Evolutionary conservation across 2,329 filamentous ascomycete species (phyloP).

Genomic region (Exophiala oligosperma): DNA sequence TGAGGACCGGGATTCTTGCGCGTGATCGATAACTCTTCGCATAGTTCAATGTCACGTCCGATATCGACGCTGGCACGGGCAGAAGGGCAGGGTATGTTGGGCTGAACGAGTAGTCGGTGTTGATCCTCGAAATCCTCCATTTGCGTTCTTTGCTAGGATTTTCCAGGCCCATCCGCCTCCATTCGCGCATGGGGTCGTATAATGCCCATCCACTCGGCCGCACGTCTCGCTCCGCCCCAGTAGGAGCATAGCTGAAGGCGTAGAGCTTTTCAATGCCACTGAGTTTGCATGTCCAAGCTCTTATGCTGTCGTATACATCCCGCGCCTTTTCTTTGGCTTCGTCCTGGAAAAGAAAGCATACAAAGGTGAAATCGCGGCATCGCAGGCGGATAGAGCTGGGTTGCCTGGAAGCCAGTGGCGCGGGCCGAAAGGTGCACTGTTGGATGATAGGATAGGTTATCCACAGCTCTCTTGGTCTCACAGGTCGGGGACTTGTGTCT

Average conservation of each 20-base stretch:
- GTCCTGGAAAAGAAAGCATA: slow-evolving; percentile 82
- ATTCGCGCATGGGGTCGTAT: slow-evolving; percentile 85
- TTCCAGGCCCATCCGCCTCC: slow-evolving; percentile 81
- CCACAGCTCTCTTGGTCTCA: slow-evolving; percentile 71
- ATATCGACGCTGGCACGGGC: slow-evolving; percentile 83
- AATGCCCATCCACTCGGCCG: slow-evolving; percentile 70
- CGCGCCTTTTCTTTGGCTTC: slow-evolving; percentile 62
- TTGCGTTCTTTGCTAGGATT: slow-evolving; percentile 74
- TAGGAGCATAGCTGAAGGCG: slow-evolving; percentile 81
- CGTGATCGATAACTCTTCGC: slow-evolving; percentile 86
- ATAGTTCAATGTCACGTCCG: slow-evolving; percentile 96
- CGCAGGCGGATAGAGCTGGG: slow-evolving; percentile 82
- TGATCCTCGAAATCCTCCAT: slow-evolving; percentile 90
- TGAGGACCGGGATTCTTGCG: slow-evolving; percentile 81
- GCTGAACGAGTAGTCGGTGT: slow-evolving; percentile 72
- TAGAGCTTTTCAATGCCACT: slow-evolving; percentile 85
- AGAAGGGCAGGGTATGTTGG: slow-evolving; percentile 87
- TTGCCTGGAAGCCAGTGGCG: slow-evolving; percentile 66
- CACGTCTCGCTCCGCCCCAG: slow-evolving; percentile 67
- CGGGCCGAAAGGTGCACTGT: slow-evolving; percentile 74
- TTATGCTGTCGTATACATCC: slow-evolving; percentile 86
- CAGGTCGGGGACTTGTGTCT: slow-evolving; percentile 54
- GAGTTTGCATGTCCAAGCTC: slow-evolving; percentile 74
- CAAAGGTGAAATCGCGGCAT: slow-evolving; percentile 90
- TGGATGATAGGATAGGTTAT: slow-evolving; percentile 92